phyloP scores from a whole-genome alignment of 1,284 basidiomycete species.

The Sporisorium scitamineum region DNA sequence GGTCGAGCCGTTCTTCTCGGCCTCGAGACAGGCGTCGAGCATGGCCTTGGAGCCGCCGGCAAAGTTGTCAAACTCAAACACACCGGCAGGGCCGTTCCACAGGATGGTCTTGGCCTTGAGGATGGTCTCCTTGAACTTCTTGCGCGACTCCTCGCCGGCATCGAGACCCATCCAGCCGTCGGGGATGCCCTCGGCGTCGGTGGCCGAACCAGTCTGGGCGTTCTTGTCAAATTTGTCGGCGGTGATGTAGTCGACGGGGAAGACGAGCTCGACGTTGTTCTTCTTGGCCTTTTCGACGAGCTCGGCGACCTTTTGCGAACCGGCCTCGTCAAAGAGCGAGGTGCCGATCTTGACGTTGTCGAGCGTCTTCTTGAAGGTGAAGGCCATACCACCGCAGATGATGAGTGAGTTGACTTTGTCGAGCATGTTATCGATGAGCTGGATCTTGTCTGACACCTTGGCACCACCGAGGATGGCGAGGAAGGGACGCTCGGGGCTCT shows the following conservation, averaged over 20 bases:
- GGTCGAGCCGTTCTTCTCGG: constrained; percentile 84
- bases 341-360: constrained; percentile 87
- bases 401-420: constrained; percentile 98
- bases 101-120: constrained; percentile 93
- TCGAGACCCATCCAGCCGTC: constrained; percentile 94
- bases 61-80: constrained; percentile 96
- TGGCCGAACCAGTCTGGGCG: constrained; percentile 81
- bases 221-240: constrained; percentile 96
- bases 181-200: constrained; percentile 87
- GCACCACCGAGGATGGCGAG: constrained; percentile 98
- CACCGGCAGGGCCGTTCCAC: constrained; percentile 96
- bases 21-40: constrained; percentile 87
- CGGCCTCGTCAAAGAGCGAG: constrained; percentile 92
- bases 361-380: constrained; percentile 97
- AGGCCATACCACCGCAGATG: constrained; percentile 98
- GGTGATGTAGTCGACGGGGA: constrained; percentile 94
- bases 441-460: constrained; percentile 99
- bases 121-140: constrained; percentile 84
- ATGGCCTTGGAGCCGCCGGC: constrained; percentile 86
- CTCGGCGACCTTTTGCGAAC: constrained; percentile 84
- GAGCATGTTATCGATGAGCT: constrained; percentile 98
- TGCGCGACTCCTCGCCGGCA: constrained; percentile 76
- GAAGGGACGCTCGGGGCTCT: constrained; percentile 94
- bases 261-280: constrained; percentile 93
- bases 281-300: constrained; percentile 93